Evolutionary conservation across 1,284 basidiomycete species (phyloP).

Genomic region (Pseudomicrostroma phylloplanum): DNA sequence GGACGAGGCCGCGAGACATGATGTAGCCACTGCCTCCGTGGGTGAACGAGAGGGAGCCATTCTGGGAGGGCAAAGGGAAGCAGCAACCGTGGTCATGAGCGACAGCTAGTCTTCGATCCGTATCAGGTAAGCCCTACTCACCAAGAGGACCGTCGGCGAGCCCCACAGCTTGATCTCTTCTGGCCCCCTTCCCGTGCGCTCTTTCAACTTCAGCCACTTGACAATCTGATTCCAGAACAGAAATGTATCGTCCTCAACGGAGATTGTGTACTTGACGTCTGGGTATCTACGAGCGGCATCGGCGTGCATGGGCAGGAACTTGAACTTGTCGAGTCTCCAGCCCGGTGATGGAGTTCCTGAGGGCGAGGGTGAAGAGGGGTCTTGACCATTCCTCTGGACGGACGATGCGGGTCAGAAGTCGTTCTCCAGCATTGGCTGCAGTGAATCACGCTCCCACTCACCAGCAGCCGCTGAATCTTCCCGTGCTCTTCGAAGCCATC

Average conservation of each 20-base stretch:
- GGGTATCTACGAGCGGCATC: background rate
- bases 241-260: constrained; percentile 2
- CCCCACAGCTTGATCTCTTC: background rate
- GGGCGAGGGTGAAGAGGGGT: background rate
- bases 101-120: background rate
- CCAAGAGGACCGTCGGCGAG: background rate
- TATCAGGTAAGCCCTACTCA: background rate
- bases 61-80: background rate
- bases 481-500: background rate
- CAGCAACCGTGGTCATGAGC: background rate
- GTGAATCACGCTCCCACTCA: no score
- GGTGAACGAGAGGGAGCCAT: background rate
- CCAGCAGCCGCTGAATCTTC: background rate
- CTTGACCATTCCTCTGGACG: background rate
- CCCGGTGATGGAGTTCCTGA: background rate
- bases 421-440: no score
- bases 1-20: background rate
- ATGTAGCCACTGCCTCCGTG: constrained; percentile 2
- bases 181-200: background rate
- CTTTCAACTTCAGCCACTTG: constrained; percentile 4
- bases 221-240: constrained; percentile 2
- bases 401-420: no score
- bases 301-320: constrained; percentile 1
- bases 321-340: constrained; percentile 4
- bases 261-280: background rate